Base-by-base conservation (phyloP, 306 rosid species). In the Dicorynia guianensis region DNA sequence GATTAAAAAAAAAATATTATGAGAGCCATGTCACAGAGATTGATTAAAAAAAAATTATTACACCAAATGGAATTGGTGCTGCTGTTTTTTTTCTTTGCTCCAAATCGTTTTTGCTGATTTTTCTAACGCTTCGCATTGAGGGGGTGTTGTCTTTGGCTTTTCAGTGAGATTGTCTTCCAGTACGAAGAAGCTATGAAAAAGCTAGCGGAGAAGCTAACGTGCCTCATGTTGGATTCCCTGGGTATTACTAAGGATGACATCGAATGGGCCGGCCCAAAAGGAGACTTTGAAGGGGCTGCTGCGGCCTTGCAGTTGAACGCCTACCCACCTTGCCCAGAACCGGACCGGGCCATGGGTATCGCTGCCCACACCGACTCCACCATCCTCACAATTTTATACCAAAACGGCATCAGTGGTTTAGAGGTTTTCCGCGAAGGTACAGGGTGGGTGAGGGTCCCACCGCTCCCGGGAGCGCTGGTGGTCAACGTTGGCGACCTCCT, bases 281-380 rank as follows among this genome's bases (percentile, higher is more conserved):
- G 84, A 0, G 81, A 80, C 2, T 79, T 88, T 54, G 56, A 74
- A 54, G 85, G 52, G 1, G 82, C 87, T 20, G 30, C 66, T 3
- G 84, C 90, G 1, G 96, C 91, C 6, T 53, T 89, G 4, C 97
- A 93, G 40, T 18, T 87, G 40, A 93, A 93, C n/a, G 88, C 87
- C 0, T 93, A 93, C 79, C 97, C 97, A 9, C 72, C 84, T 15
- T 93, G 97, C n/a, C 97, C 97, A 0, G 93, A 93, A 33, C 97
- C 97, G 0, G 90, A 85, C 7, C 89, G 91, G 19, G 97, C 97
- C 78, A 90, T 90, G 97, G 97, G 97, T 42, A 80, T 93, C 0
- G 97, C 96, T 0, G 86, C 88, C 0, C 97, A 93, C 65, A 93
- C 97, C 0, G 97, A 93, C 69, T 90, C 97, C 8, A 90, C 92